Evolutionary conservation across 2,329 filamentous ascomycete genomes (phyloP).

Genomic region (Fusarium guadeloupense): DNA sequence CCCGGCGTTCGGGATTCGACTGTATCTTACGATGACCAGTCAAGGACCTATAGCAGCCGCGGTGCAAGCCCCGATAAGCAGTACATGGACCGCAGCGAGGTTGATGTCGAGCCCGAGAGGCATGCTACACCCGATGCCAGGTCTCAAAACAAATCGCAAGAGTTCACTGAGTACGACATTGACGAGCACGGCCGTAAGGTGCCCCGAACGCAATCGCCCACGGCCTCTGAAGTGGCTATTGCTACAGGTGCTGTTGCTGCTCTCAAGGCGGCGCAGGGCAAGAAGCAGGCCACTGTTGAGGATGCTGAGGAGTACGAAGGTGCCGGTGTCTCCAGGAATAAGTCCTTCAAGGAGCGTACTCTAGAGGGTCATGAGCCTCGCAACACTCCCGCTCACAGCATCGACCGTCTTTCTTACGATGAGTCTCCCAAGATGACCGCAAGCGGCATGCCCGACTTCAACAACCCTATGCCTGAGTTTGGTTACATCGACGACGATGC

Average conservation of each 20-base stretch:
- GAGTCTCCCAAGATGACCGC: constrained; percentile 68
- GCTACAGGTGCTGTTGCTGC: constrained; percentile 65
- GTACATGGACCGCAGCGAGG: constrained; percentile 52
- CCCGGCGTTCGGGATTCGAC: constrained; percentile 51
- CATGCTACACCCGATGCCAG: constrained; percentile 52
- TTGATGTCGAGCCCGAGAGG: constrained; percentile 52
- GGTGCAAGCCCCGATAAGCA: constrained; percentile 55
- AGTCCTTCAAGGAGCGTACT: constrained; percentile 73
- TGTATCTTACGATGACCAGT: constrained; percentile 46
- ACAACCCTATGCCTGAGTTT: constrained; percentile 80
- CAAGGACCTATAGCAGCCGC: constrained; percentile 47
- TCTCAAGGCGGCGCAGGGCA: constrained; percentile 59
- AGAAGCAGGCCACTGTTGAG: constrained; percentile 51
- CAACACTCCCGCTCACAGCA: constrained; percentile 66
- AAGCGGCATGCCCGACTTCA: constrained; percentile 73
- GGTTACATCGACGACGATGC: constrained; percentile 75
- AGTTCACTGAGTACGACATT: constrained; percentile 65
- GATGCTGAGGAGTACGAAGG: constrained; percentile 53
- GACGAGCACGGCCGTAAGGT: constrained; percentile 68
- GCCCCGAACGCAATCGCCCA: constrained; percentile 58
- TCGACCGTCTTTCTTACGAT: constrained; percentile 65
- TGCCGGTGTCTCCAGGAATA: constrained; percentile 66
- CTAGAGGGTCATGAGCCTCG: constrained; percentile 64
- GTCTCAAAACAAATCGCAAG: constrained; percentile 54
- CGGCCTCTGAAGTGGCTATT: constrained; percentile 66